phyloP scores from a whole-genome alignment of 2,329 filamentous ascomycete genomes.

The Aspergillus ochraceoroseus region DNA sequence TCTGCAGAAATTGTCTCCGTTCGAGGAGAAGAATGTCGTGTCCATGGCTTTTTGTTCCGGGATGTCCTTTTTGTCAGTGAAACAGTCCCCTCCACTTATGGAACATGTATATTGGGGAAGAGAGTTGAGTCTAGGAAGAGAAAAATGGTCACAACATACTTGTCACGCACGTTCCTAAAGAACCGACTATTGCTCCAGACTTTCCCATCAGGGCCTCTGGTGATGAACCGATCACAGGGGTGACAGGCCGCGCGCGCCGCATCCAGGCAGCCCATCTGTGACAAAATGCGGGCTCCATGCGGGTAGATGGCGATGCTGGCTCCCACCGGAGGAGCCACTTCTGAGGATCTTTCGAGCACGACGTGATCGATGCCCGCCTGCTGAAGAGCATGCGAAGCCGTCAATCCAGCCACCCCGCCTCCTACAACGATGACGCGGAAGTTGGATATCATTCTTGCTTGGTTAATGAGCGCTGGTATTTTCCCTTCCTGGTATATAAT shows the following conservation, averaged over 20 bases:
- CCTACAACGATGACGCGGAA: conserved; percentile 46
- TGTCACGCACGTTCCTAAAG: conserved; percentile 11
- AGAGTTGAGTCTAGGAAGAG: neutral
- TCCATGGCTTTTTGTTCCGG: no score
- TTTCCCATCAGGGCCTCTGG: no score
- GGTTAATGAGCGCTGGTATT: no score
- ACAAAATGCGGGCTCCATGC: conserved; percentile 18
- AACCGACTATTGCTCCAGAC: no score
- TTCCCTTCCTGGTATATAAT: no score
- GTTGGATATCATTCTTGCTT: neutral
- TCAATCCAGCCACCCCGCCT: conserved; percentile 48
- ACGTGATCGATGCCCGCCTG: conserved; percentile 46
- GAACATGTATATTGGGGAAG: no score
- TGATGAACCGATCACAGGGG: conserved; percentile 17
- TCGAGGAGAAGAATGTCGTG: conserved; percentile 20
- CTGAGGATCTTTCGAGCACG: conserved; percentile 32
- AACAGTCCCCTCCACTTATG: no score
- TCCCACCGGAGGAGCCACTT: conserved; percentile 16
- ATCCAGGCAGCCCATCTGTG: conserved; percentile 17
- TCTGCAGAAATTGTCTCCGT: conserved; percentile 19
- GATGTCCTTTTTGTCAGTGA: no score
- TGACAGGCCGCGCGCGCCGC: conserved; percentile 14
- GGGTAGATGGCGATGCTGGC: conserved; percentile 19
- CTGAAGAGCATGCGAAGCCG: conserved; percentile 46
- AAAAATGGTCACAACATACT: conserved; percentile 4